Evolutionary conservation across 2,329 filamentous ascomycete species (phyloP).

Genomic region (Periconia sp.): DNA sequence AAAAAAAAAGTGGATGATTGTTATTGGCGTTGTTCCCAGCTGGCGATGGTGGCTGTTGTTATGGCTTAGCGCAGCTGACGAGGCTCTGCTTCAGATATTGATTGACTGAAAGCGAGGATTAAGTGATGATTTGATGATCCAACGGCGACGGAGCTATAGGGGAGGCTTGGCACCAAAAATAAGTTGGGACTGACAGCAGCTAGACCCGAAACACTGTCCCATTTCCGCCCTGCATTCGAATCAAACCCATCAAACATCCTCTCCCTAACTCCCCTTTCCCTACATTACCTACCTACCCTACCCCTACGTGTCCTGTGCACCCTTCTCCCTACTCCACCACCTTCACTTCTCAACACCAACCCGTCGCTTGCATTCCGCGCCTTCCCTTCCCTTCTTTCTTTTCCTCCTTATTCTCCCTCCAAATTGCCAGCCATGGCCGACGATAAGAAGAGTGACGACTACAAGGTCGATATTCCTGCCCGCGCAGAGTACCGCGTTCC

Average conservation of each 20-base stretch:
- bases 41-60: no score
- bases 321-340: slow-evolving; percentile 14
- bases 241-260: background rate
- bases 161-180: slow-evolving; percentile 34
- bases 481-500: slow-evolving; percentile 47
- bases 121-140: background rate
- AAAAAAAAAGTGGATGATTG: no score
- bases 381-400: slow-evolving; percentile 8
- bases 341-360: slow-evolving; percentile 4
- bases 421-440: slow-evolving; percentile 67
- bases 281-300: background rate
- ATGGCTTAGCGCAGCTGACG: slow-evolving; percentile 19
- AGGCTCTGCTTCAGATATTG: slow-evolving; percentile 2
- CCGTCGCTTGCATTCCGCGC: slow-evolving; percentile 2
- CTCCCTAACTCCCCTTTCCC: slow-evolving; percentile 20
- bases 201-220: slow-evolving; percentile 22
- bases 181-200: slow-evolving; percentile 27
- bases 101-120: no score
- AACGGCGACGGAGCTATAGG: slow-evolving; percentile 11
- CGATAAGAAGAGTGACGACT: slow-evolving; percentile 84
- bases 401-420: slow-evolving; percentile 5
- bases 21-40: no score
- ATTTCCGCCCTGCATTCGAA: slow-evolving; percentile 2
- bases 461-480: slow-evolving; percentile 64
- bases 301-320: slow-evolving; percentile 1